A percentile compares a stretch with the other conserved stretches of the same genome.
Evolutionary conservation across 768 basidiomycete genomes (phyloP).

Genomic region (Auricularia auricula-judae): DNA sequence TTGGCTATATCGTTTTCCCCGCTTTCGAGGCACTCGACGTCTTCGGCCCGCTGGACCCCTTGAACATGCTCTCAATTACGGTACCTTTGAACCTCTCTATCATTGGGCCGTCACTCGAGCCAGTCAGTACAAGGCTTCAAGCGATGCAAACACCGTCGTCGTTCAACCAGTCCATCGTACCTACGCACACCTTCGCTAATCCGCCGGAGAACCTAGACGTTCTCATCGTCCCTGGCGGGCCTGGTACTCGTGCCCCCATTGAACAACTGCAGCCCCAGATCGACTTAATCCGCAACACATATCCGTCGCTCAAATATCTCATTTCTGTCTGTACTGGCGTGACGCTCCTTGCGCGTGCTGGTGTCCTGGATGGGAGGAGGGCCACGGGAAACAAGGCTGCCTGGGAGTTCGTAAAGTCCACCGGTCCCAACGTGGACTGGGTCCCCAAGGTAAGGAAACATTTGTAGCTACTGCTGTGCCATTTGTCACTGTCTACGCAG

Average conservation of each 20-base stretch:
- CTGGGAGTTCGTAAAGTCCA: not conserved
- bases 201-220: conserved; percentile 1
- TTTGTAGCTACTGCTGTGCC: not conserved
- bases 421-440: conserved; percentile 5
- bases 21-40: not conserved
- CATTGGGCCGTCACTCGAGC: conserved; percentile 2
- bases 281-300: not conserved
- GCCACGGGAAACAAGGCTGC: conserved; percentile 7
- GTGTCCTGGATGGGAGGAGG: conserved; percentile 6
- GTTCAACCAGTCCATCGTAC: not conserved
- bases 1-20: not conserved
- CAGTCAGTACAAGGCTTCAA: not conserved
- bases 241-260: not conserved
- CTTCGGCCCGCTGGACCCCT: conserved; percentile 1
- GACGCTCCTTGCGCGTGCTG: conserved; percentile 6
- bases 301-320: conserved; percentile 2
- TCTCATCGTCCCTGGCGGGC: not conserved
- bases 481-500: not conserved
- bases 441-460: not conserved
- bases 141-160: not conserved
- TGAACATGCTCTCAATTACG: not conserved
- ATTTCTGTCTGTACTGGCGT: conserved; percentile 6
- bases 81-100: conserved; percentile 2
- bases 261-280: not conserved
- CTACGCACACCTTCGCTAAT: conserved; percentile 4